Base-by-base conservation (phyloP, 2,329 filamentous ascomycete species). In the Cordyceps sp. region DNA sequence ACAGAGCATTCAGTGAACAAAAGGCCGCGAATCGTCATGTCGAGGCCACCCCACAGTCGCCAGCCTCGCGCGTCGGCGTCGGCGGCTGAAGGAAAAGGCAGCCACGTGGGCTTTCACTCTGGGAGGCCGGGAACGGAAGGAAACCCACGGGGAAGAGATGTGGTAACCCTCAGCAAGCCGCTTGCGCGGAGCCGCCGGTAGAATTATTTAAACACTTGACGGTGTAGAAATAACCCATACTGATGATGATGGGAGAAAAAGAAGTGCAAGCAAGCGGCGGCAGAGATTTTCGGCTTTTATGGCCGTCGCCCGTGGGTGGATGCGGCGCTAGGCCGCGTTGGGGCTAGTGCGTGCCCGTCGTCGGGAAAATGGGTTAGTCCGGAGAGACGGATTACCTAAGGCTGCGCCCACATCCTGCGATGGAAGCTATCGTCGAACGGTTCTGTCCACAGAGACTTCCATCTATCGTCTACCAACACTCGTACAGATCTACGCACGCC, bases 71-170 rank as follows among this genome's bases (percentile, higher is more conserved):
- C 45, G 40, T 45, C 38, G 52, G 44, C 40, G 44, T 44, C 42
- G 38, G 47, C 47, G 59, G 54, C 62, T 62, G 57, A 48, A 57
- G 54, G 39, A 54, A 58, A 62, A 61, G 60, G 59, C 51, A 48
- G 47, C 58, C 54, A 56, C n/a, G n/a, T n/a, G n/a, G n/a, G n/a
- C 59, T 44, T 30, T 46, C 59, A 38, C 43, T 66, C 37, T 59
- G 43, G 61, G 60, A 52, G 62, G 62, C 62, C 60, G 62, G 62
- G 62, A 66, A 66, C 62, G 62, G 62, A 64, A 58, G 61, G 54
- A 62, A 54, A 63, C 57, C 56, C 58, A 66, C 57, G 46, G 57
- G 48, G 20, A 29, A 33, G 48, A 48, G 45, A 39, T 44, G 43
- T 50, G 47, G 54, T 59, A 61, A 57, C 62, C 59, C 61, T 63